phyloP scores from a whole-genome alignment of 805 yeast species.

The Cephaloascus fragrans region DNA sequence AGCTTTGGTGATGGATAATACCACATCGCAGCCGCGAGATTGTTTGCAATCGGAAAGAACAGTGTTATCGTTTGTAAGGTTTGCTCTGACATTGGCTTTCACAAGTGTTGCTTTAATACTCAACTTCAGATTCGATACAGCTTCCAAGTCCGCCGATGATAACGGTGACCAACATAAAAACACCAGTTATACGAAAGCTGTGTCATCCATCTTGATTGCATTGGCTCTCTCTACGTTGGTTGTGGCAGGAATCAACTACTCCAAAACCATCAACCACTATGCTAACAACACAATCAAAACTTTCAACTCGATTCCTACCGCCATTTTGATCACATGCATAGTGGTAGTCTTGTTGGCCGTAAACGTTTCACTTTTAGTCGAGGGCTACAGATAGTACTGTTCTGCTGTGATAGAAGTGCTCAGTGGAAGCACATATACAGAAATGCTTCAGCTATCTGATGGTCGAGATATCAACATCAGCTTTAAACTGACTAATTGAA shows the following conservation, averaged over 20 bases:
- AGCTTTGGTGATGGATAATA: conserved; percentile 18
- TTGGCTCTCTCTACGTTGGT: conserved; percentile 27
- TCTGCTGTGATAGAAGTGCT: no score
- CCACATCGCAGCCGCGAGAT: conserved; percentile 43
- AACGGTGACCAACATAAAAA: conserved; percentile 2
- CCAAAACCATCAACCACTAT: conserved; percentile 32
- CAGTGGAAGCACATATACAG: no score
- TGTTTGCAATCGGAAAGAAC: conserved; percentile 46
- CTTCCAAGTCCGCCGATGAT: conserved; percentile 6
- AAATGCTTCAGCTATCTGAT: no score
- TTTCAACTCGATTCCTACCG: conserved; percentile 21
- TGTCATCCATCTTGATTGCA: conserved; percentile 25
- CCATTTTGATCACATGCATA: conserved; percentile 19
- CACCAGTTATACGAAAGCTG: conserved; percentile 14
- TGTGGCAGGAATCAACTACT: conserved; percentile 30
- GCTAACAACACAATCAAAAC: conserved; percentile 29
- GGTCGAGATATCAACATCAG: no score
- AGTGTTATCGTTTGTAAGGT: conserved; percentile 36
- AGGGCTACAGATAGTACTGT: no score
- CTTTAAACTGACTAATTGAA: no score
- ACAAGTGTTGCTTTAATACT: conserved; percentile 36
- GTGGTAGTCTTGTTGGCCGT: conserved; percentile 25
- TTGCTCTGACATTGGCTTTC: conserved; percentile 33
- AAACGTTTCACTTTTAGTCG: conserved; percentile 15
- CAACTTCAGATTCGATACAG: conserved; percentile 32